Evolutionary conservation across 2,329 filamentous ascomycete species (phyloP).

Genomic region (Aspergillus brasiliensis): DNA sequence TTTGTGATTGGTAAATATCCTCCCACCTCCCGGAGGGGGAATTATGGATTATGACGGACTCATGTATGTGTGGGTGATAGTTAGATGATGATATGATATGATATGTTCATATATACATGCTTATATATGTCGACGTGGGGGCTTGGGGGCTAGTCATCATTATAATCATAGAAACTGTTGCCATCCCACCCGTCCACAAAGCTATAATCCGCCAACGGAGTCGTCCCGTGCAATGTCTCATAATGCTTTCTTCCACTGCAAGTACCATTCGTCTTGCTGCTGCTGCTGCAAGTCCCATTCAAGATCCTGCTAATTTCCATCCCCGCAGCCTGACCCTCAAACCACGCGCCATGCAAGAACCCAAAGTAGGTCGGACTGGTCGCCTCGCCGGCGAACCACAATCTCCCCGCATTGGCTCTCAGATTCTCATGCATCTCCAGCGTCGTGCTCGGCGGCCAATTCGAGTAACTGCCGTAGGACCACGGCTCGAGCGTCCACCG

Average conservation of each 20-base stretch:
- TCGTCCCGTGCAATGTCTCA: constrained; percentile 27
- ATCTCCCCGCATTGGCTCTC: constrained; percentile 60
- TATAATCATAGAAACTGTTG: constrained; percentile 31
- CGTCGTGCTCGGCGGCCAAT: constrained; percentile 66
- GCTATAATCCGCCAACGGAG: constrained; percentile 29
- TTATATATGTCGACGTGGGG: too few relatives aligned
- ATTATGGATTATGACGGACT: neutral
- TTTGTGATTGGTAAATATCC: neutral
- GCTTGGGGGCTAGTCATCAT: constrained; percentile 18
- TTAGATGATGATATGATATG: neutral
- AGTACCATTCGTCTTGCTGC: constrained; percentile 17
- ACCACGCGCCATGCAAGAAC: constrained; percentile 65
- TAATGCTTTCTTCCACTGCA: constrained; percentile 27
- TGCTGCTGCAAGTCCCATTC: constrained; percentile 22
- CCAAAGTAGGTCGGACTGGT: constrained; percentile 66
- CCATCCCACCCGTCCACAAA: constrained; percentile 30
- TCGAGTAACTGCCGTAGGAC: constrained; percentile 66
- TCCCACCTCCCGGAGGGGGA: neutral
- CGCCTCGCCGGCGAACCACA: constrained; percentile 68
- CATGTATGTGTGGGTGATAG: neutral
- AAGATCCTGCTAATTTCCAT: constrained; percentile 25
- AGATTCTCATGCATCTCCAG: constrained; percentile 68
- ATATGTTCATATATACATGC: neutral
- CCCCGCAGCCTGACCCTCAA: constrained; percentile 53
- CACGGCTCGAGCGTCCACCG: constrained; percentile 56